These are phyloP conservation scores for Wickerhamia fluorescens DNA, from an alignment of 805 yeast species.

Conservation along the genomic window DNA sequence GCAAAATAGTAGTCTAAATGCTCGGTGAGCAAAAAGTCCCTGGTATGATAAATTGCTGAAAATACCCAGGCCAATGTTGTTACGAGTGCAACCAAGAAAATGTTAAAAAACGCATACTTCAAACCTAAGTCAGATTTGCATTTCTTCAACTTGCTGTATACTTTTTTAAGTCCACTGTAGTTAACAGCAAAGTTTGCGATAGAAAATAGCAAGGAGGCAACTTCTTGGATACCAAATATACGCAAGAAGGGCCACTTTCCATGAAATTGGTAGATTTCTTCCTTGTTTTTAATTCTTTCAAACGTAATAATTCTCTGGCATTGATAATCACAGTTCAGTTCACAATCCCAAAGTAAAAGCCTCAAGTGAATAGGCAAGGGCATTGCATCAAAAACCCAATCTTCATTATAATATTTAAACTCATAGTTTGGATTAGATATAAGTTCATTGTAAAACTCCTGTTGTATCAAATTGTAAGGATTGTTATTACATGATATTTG, in stretches of 20 bases:
- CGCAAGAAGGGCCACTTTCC: conserved; percentile 97
- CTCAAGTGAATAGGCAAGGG: conserved; percentile 38
- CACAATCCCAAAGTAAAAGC: conserved; percentile 35
- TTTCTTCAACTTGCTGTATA: conserved; percentile 2
- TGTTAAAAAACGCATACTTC: conserved; percentile 19
- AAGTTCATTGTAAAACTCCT: conserved; percentile 14
- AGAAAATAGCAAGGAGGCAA: conserved; percentile 76
- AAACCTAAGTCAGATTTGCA: background rate
- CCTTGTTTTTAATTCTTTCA: conserved; percentile 39
- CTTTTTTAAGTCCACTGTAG: conserved; percentile 11
- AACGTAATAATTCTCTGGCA: conserved; percentile 76
- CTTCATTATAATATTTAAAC: conserved; percentile 20
- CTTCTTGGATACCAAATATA: conserved; percentile 75
- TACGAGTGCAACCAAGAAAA: conserved; percentile 44
- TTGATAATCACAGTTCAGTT: conserved; percentile 80
- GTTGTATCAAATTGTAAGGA: conserved; percentile 20
- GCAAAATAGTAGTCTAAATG: conserved; percentile 89
- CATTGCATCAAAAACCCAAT: conserved; percentile 27
- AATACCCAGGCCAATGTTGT: conserved; percentile 86
- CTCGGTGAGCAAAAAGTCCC: conserved; percentile 78
- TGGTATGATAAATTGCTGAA: conserved; percentile 79
- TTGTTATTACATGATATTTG: conserved; percentile 26
- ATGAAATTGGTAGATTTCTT: conserved; percentile 75
- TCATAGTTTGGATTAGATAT: conserved; percentile 10
- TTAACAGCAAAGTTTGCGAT: conserved; percentile 31